Evolutionary conservation across 2,329 filamentous ascomycete species (phyloP).

Genomic region (Paraphoma sp.): DNA sequence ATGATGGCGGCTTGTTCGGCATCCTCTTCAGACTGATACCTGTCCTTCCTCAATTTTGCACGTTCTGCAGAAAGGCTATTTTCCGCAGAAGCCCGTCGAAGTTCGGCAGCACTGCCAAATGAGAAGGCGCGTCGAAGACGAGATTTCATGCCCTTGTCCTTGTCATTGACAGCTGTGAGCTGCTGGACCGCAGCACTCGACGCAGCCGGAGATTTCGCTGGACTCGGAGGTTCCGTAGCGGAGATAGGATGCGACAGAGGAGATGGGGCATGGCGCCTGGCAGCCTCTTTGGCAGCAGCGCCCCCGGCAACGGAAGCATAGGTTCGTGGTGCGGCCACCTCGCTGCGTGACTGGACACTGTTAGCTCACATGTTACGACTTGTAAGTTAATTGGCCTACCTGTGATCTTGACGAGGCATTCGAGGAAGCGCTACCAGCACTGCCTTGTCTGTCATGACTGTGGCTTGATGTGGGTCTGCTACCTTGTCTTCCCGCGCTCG

Average conservation of each 20-base stretch:
- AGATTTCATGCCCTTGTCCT: slow-evolving; percentile 85
- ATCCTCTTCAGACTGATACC: slow-evolving; percentile 70
- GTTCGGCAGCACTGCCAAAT: slow-evolving; percentile 92
- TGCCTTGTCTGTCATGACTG: slow-evolving; percentile 46
- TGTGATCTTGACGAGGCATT: slow-evolving; percentile 41
- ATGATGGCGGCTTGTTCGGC: slow-evolving; percentile 92
- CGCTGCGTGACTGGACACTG: slow-evolving; percentile 30
- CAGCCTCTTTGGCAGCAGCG: slow-evolving; percentile 36
- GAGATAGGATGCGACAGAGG: slow-evolving; percentile 55
- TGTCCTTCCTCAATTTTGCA: slow-evolving; percentile 61
- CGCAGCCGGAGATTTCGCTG: slow-evolving; percentile 20
- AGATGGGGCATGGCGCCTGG: slow-evolving; percentile 54
- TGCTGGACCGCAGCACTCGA: slow-evolving; percentile 80
- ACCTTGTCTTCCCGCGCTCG: slow-evolving; percentile 35
- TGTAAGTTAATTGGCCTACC: slow-evolving; percentile 27
- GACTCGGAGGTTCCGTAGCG: slow-evolving; percentile 38
- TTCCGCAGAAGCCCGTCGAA: slow-evolving; percentile 75
- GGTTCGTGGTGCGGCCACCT: slow-evolving; percentile 21
- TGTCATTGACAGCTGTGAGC: slow-evolving; percentile 84
- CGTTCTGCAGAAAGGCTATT: slow-evolving; percentile 60
- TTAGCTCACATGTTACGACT: neutral
- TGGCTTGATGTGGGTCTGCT: slow-evolving; percentile 43
- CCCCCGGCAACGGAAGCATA: slow-evolving; percentile 24
- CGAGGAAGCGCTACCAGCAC: slow-evolving; percentile 47
- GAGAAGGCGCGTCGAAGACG: slow-evolving; percentile 90